Evolutionary conservation across 2,329 filamentous ascomycete species (phyloP).

Genomic region (Aspergillus sp.): DNA sequence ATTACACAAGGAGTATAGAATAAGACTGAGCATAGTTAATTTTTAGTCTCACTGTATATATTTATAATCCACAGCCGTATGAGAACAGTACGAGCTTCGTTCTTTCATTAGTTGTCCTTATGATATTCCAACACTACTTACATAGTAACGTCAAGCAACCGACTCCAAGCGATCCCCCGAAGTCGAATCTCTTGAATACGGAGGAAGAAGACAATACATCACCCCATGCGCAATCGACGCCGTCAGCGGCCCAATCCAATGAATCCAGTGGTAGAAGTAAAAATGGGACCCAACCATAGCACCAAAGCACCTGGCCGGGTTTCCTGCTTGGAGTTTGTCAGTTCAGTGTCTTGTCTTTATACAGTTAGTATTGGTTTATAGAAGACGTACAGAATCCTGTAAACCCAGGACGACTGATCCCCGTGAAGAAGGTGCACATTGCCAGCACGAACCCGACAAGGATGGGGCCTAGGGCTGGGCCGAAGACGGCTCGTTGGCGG

Average conservation of each 20-base stretch:
- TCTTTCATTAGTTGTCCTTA: too few species aligned
- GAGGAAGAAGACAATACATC: conserved; percentile 12
- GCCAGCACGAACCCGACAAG: conserved; percentile 48
- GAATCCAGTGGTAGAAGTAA: conserved; percentile 39
- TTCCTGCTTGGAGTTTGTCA: conserved; percentile 29
- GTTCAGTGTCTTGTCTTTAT: neutral
- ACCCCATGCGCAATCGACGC: conserved; percentile 11
- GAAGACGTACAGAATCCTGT: conserved; percentile 36
- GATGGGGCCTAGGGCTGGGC: conserved; percentile 50
- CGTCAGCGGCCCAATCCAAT: conserved; percentile 28
- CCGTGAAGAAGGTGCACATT: conserved; percentile 15
- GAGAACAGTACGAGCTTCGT: too few species aligned
- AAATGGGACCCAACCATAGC: conserved; percentile 42
- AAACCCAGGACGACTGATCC: conserved; percentile 39
- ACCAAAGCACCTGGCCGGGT: conserved; percentile 49
- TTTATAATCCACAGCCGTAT: too few species aligned
- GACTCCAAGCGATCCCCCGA: too few species aligned
- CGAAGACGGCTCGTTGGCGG: conserved; percentile 50
- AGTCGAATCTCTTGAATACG: neutral
- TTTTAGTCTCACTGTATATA: too few species aligned
- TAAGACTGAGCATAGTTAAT: too few species aligned
- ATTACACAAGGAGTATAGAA: too few species aligned
- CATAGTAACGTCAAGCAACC: too few species aligned
- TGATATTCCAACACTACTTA: too few species aligned
- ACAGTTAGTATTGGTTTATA: neutral